Base-by-base conservation (phyloP, 163 green algal species). In the Chlamydomonas reinhardtii region DNA sequence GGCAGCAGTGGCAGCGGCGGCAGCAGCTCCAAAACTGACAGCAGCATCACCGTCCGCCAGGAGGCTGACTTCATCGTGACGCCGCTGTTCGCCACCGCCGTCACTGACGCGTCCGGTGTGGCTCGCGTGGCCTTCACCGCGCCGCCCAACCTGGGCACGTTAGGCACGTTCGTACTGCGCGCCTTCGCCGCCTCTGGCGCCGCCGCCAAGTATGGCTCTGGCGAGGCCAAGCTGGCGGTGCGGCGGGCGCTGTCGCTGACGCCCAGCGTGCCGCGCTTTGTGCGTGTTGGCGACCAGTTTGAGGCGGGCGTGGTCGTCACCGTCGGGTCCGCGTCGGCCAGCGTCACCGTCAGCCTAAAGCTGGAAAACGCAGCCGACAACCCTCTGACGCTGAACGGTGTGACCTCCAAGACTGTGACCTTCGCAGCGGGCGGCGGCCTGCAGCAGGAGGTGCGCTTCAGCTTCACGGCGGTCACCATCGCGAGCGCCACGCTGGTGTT, bases 221-320 rank as follows among this genome's bases (percentile, higher is more conserved):
- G 48, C 37, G 93, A 94, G 83, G 25, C 64, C 20, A 22, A 76
- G 54, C 3, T 94, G n/a, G 72, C 92, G 12, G 90, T 94, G 52
- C 73, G 89, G 15, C 89, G 93, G 29, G 2, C 35, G 12, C 70
- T 94, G 37, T 94, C 90, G 6, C 84, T 95, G 9, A 90, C 83
- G 6, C 84, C 93, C 37, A 92, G 90, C 8, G 48, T 92, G 64
- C 93, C 93, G 5, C 89, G 91, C n/a, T 74, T 92, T 24, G 89
- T 91, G 54, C 86, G 93, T 73, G 64, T 87, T 0, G 83, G 85
- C 22, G 93, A 94, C 80, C 78, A 76, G 15, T 94, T 94, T 82
- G 77, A 87, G 54, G 91, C 89, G 11, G 88, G 87, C 27, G 32
- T 84, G 25, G 74, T 62, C 29, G 80, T 89, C 4, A 84, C 84